A percentile compares a stretch with the other conserved stretches of the same genome.
phyloP scores from a whole-genome alignment of 768 basidiomycete genomes.

The Amanita phalloides region DNA sequence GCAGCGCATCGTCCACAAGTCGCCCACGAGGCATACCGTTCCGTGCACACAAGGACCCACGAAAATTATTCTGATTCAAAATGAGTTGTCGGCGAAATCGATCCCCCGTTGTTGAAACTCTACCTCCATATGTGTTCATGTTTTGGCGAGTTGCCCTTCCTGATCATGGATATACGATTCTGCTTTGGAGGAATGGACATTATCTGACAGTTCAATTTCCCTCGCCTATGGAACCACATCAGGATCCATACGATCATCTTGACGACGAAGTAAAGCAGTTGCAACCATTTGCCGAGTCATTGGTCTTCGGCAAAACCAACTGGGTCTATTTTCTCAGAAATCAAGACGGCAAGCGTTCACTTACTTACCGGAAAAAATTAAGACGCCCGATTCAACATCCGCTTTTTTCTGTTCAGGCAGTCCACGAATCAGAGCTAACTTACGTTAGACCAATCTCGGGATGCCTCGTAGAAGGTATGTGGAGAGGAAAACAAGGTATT shows the following conservation, averaged over 20 bases:
- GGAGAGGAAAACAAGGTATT: constrained; percentile 24
- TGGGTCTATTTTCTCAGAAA: constrained; percentile 23
- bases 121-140: constrained; percentile 1
- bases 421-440: constrained; percentile 25
- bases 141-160: background rate
- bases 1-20: background rate
- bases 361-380: constrained; percentile 17
- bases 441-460: constrained; percentile 20
- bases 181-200: constrained; percentile 1
- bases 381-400: constrained; percentile 18
- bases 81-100: background rate
- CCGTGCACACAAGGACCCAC: background rate
- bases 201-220: constrained; percentile 2
- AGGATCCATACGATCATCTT: background rate
- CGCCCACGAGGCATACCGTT: background rate
- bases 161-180: background rate
- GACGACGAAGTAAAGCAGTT: background rate
- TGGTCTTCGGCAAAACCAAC: constrained; percentile 20
- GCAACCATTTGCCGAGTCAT: background rate
- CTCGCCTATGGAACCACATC: background rate
- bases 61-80: background rate
- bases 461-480: constrained; percentile 22
- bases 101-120: background rate
- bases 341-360: constrained; percentile 17
- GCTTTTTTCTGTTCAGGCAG: constrained; percentile 22